Evolutionary conservation across 306 rosid species (phyloP).

Genomic region (Lithocarpus polystachyus): DNA sequence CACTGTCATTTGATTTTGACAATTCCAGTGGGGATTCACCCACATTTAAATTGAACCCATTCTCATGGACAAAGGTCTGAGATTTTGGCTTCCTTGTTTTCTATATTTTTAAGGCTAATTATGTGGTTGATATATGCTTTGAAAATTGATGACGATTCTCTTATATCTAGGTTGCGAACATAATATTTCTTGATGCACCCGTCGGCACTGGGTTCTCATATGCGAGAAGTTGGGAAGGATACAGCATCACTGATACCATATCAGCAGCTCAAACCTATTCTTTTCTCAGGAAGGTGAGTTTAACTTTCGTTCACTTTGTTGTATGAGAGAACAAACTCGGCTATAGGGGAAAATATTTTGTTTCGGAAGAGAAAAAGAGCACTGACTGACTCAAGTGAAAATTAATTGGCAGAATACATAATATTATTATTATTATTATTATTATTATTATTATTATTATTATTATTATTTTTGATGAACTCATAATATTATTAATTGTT

Average conservation of each 20-base stretch:
- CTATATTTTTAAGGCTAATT: neutral
- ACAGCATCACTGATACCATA: slow-evolving; percentile 14
- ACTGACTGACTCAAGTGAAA: neutral
- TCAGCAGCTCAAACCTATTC: slow-evolving; percentile 23
- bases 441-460: no score
- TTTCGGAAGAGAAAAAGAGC: no score
- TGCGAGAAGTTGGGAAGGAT: slow-evolving; percentile 16
- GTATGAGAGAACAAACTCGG: no score
- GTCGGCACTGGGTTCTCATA: slow-evolving; percentile 54
- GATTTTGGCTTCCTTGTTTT: neutral
- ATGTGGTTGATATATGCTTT: neutral
- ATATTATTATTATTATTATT: no score
- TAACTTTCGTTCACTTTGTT: no score
- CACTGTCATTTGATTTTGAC: slow-evolving; percentile 20
- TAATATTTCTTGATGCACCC: slow-evolving; percentile 47
- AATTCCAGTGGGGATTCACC: slow-evolving; percentile 26
- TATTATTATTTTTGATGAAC: no score
- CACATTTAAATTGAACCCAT: slow-evolving; percentile 35
- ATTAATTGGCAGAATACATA: neutral
- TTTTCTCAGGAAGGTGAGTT: slow-evolving; percentile 41
- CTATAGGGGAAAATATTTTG: no score
- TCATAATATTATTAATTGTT: no score
- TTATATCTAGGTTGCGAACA: slow-evolving; percentile 23
- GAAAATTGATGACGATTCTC: neutral
- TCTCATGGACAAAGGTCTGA: slow-evolving; percentile 40